Evolutionary conservation across 805 yeast genomes (phyloP).

Genomic region (Candida adriatica): DNA sequence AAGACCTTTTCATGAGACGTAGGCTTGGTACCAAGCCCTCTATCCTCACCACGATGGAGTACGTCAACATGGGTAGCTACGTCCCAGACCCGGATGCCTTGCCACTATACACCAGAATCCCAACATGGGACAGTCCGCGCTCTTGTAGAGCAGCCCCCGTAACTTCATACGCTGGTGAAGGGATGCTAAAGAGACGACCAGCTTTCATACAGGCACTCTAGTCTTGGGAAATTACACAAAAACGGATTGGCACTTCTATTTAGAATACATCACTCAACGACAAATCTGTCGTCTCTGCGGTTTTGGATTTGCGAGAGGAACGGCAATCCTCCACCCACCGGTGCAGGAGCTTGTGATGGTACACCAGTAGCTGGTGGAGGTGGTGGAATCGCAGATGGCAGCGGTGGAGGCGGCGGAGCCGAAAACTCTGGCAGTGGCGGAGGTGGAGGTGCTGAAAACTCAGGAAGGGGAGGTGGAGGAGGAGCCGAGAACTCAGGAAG

Average conservation of each 20-base stretch:
- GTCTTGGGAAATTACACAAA: too few species aligned
- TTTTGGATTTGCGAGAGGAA: constrained; percentile 44
- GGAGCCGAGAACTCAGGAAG: constrained; percentile 23
- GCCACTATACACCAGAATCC: constrained; percentile 5
- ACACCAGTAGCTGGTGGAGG: constrained; percentile 11
- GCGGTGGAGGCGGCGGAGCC: constrained; percentile 23
- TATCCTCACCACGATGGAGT: background rate
- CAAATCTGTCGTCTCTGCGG: constrained; percentile 39
- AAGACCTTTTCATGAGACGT: background rate
- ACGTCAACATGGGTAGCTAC: constrained; percentile 4
- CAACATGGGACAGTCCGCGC: background rate
- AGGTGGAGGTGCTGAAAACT: constrained; percentile 23
- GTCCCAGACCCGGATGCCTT: constrained; percentile 7
- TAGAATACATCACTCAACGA: constrained; percentile 29
- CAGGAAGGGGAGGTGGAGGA: constrained; percentile 20
- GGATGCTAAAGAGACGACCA: too few species aligned
- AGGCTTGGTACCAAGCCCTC: background rate
- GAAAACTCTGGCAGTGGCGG: constrained; percentile 22
- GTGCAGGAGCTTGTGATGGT: constrained; percentile 13
- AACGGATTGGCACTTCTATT: too few species aligned
- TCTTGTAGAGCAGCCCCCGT: too few species aligned
- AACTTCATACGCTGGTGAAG: too few species aligned
- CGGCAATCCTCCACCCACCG: constrained; percentile 36
- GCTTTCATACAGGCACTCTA: too few species aligned
- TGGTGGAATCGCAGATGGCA: constrained; percentile 16